Percentiles rank a stretch among this genome's conserved stretches.
phyloP scores from a whole-genome alignment of 2,329 filamentous ascomycete genomes.

The Colletotrichum scovillei region DNA sequence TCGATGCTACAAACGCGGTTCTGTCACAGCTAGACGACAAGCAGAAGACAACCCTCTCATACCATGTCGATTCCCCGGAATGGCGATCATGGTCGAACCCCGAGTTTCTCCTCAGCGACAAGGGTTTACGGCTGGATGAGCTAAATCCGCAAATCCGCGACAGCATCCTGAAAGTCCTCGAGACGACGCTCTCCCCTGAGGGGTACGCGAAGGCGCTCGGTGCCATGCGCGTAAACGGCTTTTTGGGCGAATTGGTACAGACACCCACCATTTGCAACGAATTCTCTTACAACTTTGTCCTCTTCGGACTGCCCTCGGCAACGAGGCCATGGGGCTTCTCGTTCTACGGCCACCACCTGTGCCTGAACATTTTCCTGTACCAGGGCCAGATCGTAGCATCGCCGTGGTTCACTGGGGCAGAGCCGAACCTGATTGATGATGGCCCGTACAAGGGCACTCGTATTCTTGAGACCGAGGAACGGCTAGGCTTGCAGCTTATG shows the following conservation, averaged over 20 bases:
- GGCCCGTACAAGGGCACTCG: slow-evolving; percentile 72
- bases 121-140: slow-evolving; percentile 78
- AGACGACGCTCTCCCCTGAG: slow-evolving; percentile 71
- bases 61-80: slow-evolving; percentile 76
- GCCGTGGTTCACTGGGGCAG: slow-evolving; percentile 83
- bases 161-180: slow-evolving; percentile 66
- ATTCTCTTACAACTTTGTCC: slow-evolving; percentile 79
- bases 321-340: slow-evolving; percentile 76
- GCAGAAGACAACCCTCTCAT: slow-evolving; percentile 60
- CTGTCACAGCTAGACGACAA: slow-evolving; percentile 57
- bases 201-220: slow-evolving; percentile 77
- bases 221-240: slow-evolving; percentile 81
- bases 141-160: slow-evolving; percentile 52
- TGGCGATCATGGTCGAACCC: slow-evolving; percentile 81
- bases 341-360: slow-evolving; percentile 84
- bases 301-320: slow-evolving; percentile 73
- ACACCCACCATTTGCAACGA: slow-evolving; percentile 76
- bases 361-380: slow-evolving; percentile 76
- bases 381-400: slow-evolving; percentile 73
- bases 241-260: slow-evolving; percentile 75
- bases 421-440: slow-evolving; percentile 79
- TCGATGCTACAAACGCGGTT: slow-evolving; percentile 59
- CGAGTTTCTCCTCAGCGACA: slow-evolving; percentile 76
- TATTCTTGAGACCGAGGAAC: slow-evolving; percentile 74
- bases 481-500: slow-evolving; percentile 76